These are phyloP conservation scores for Tetrapisispora iriomotensis DNA, from an alignment of 805 yeast genomes.

Conservation along the genomic window DNA sequence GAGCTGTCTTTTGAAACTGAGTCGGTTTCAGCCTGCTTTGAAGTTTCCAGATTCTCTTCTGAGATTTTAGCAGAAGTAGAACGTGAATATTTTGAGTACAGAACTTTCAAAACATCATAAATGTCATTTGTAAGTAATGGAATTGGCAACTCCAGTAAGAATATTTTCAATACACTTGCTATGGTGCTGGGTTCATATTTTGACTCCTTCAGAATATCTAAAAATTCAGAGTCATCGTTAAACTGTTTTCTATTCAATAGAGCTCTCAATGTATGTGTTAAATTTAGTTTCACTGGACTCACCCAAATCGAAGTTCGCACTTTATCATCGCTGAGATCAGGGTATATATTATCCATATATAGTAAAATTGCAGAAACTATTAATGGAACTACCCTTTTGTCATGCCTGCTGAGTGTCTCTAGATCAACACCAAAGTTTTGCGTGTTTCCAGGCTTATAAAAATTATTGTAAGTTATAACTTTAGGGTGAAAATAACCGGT, in stretches of 20 bases:
- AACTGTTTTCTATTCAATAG: slow-evolving; percentile 34
- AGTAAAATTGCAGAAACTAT: slow-evolving; percentile 53
- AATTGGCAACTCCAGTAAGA: slow-evolving; percentile 70
- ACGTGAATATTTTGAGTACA: slow-evolving; percentile 45
- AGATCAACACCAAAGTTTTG: slow-evolving; percentile 78
- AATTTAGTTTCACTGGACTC: slow-evolving; percentile 48
- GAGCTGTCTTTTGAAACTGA: not conserved
- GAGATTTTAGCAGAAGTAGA: slow-evolving; percentile 9
- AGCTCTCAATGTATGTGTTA: slow-evolving; percentile 52
- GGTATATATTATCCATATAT: slow-evolving; percentile 61
- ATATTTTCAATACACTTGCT: slow-evolving; percentile 61
- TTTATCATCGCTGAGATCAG: slow-evolving; percentile 57
- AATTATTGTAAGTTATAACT: slow-evolving; percentile 67
- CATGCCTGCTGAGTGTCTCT: slow-evolving; percentile 60
- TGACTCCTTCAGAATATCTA: slow-evolving; percentile 23
- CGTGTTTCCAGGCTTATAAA: slow-evolving; percentile 54
- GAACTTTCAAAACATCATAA: slow-evolving; percentile 58
- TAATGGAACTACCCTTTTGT: slow-evolving; percentile 61
- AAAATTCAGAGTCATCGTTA: slow-evolving; percentile 28
- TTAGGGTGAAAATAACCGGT: slow-evolving; percentile 71
- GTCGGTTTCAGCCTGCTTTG: not conserved
- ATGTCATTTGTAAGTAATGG: slow-evolving; percentile 56
- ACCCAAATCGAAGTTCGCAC: slow-evolving; percentile 63
- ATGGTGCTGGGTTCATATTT: slow-evolving; percentile 45
- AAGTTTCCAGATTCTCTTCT: not conserved